Percentiles rank a stretch among this genome's conserved stretches.
Conservation (phyloP, 179 eudicot species). For the Camellia oleifera region DNA sequence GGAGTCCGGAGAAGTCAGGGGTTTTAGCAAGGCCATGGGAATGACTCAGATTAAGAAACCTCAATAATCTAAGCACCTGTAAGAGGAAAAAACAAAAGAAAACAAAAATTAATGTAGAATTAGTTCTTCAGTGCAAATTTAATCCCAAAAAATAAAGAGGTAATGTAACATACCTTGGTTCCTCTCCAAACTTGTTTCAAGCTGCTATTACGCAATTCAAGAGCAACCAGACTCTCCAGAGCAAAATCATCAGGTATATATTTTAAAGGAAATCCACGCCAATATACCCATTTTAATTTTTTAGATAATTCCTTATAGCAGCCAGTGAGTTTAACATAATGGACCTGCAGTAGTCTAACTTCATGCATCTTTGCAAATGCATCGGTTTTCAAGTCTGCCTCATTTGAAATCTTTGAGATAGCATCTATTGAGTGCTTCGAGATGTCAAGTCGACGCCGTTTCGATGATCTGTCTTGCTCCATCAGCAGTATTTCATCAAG, state of each 20-base stretch:
- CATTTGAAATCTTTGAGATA: background rate
- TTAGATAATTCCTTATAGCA: constrained; percentile 4
- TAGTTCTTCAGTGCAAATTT: background rate
- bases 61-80: constrained; percentile 7
- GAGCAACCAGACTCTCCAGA: constrained; percentile 14
- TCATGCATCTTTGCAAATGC: constrained; percentile 13
- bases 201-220: constrained; percentile 18
- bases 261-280: constrained; percentile 13
- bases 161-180: constrained; percentile 8
- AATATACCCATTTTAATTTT: constrained; percentile 16
- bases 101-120: background rate
- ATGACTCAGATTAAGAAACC: constrained; percentile 13
- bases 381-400: background rate
- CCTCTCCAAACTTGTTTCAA: constrained; percentile 8
- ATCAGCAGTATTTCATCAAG: background rate
- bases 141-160: background rate
- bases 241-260: constrained; percentile 13
- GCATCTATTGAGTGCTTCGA: background rate
- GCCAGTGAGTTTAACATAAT: constrained; percentile 9
- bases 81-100: background rate
- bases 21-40: constrained; percentile 7
- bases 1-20: constrained; percentile 5
- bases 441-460: background rate
- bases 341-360: constrained; percentile 12
- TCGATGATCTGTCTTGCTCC: background rate